Evolutionary conservation across 805 yeast genomes (phyloP).

Genomic region (Wickerhamia fluorescens): DNA sequence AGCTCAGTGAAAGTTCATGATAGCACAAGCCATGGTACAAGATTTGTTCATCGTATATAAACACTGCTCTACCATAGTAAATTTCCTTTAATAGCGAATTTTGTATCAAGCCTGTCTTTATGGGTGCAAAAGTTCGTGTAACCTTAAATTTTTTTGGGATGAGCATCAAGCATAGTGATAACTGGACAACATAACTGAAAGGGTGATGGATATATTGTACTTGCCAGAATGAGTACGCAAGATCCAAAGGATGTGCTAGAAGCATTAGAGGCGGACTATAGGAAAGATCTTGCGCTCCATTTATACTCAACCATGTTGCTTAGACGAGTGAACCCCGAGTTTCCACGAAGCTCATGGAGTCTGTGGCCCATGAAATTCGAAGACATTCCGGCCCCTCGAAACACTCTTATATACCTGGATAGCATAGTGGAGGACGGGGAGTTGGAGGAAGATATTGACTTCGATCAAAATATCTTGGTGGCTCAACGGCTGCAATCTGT

Average conservation of each 20-base stretch:
- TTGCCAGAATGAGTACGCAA: too few relatives aligned
- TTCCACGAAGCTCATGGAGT: slow-evolving; percentile 40
- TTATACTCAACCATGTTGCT: slow-evolving; percentile 50
- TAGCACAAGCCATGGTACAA: background rate
- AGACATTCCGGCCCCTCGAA: slow-evolving; percentile 32
- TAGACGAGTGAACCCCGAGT: slow-evolving; percentile 27
- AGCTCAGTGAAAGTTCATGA: background rate
- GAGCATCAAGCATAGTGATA: too few relatives aligned
- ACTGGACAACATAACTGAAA: too few relatives aligned
- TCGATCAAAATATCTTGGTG: slow-evolving; percentile 1
- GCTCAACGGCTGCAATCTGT: too few relatives aligned
- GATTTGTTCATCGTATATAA: slow-evolving; percentile 1
- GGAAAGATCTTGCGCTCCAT: slow-evolving; percentile 57
- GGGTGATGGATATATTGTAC: too few relatives aligned
- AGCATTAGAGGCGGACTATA: slow-evolving; percentile 43
- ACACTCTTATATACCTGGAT: slow-evolving; percentile 17
- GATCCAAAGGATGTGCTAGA: too few relatives aligned
- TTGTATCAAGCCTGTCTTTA: too few relatives aligned
- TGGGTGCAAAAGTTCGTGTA: too few relatives aligned
- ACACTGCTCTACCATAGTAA: too few relatives aligned
- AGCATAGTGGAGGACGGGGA: slow-evolving; percentile 3
- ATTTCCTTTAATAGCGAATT: too few relatives aligned
- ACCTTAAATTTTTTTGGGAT: too few relatives aligned
- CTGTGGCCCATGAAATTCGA: slow-evolving; percentile 50
- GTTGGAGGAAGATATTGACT: slow-evolving; percentile 6